Percentiles rank a stretch among this genome's conserved stretches.
Conservation (phyloP, 2,329 filamentous ascomycete genomes). For the Colletotrichum tropicicola region DNA sequence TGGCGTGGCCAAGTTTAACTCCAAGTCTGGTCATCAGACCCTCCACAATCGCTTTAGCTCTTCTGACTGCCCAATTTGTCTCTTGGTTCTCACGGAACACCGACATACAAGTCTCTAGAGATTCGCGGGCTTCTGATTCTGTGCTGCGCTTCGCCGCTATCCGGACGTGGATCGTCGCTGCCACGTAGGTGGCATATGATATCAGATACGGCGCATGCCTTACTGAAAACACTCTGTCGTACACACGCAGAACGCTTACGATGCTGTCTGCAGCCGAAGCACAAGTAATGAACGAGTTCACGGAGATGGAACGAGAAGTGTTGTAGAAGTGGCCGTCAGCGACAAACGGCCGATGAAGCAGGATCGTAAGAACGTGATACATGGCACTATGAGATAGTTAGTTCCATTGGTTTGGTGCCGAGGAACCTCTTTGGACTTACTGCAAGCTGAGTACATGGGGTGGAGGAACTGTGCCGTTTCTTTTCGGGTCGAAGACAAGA, state of each 20-base stretch:
- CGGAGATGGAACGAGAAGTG: conserved; percentile 48
- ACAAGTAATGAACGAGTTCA: conserved; percentile 54
- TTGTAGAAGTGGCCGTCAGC: conserved; percentile 57
- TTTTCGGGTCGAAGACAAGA: conserved; percentile 46
- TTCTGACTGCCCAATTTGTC: conserved; percentile 58
- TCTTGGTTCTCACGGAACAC: conserved; percentile 59
- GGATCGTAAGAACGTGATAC: conserved; percentile 60
- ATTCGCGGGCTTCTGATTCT: conserved; percentile 47
- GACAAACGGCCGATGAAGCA: conserved; percentile 63
- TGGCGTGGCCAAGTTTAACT: conserved; percentile 32
- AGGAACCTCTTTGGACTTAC: conserved; percentile 29
- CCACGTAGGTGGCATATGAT: conserved; percentile 64
- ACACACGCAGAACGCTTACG: conserved; percentile 50
- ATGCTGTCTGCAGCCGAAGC: conserved; percentile 56
- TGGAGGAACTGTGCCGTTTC: conserved; percentile 43
- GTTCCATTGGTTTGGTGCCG: rapidly evolving
- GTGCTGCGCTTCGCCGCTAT: conserved; percentile 55
- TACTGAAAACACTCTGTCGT: conserved; percentile 54
- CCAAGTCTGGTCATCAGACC: conserved; percentile 55
- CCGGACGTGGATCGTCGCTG: conserved; percentile 60
- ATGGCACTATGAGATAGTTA: conserved; percentile 44
- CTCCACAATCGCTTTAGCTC: conserved; percentile 54
- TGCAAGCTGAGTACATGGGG: conserved; percentile 54
- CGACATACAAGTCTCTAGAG: conserved; percentile 52
- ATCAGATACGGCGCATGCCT: conserved; percentile 60